These are phyloP conservation scores for Diplosphaera chodatii DNA, from an alignment of 139 green algal genomes.

Conservation along the genomic window DNA sequence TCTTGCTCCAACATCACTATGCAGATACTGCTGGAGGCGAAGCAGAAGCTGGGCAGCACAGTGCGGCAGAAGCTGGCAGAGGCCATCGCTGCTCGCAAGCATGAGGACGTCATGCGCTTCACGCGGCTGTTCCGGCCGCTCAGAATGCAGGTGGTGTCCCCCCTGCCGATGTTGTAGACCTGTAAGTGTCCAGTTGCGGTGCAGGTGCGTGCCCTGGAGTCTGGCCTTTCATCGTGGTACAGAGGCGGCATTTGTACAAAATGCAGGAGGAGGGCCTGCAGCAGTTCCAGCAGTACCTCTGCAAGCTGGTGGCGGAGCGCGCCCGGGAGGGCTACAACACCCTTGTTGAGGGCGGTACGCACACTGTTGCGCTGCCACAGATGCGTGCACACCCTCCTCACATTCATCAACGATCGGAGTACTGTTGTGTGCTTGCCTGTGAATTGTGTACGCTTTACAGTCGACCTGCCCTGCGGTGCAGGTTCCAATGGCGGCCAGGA, in stretches of 20 bases:
- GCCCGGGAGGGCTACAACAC: constrained; percentile 49
- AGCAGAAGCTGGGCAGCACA: constrained; percentile 50
- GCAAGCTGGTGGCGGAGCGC: constrained; percentile 27
- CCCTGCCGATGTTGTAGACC: neutral
- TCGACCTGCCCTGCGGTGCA: too few species aligned
- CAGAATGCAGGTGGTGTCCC: constrained; percentile 42
- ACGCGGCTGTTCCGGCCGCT: constrained; percentile 71
- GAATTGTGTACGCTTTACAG: too few species aligned
- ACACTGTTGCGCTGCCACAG: too few species aligned
- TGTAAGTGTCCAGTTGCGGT: too few species aligned
- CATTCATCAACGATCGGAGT: too few species aligned
- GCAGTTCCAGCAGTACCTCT: constrained; percentile 54
- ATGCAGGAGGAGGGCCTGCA: constrained; percentile 66
- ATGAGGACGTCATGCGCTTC: constrained; percentile 68
- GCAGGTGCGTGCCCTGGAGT: too few species aligned
- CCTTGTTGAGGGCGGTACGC: constrained; percentile 34
- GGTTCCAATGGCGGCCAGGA: constrained; percentile 2
- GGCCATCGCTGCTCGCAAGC: constrained; percentile 50
- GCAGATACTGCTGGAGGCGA: constrained; percentile 64
- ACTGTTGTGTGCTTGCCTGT: too few species aligned
- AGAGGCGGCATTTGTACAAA: too few species aligned
- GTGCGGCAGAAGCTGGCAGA: constrained; percentile 51
- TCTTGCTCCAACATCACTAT: too few species aligned
- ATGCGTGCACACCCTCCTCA: too few species aligned
- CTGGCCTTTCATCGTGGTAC: too few species aligned